These are phyloP conservation scores for Penicillium paradoxum DNA, from an alignment of 495 filamentous ascomycete genomes.

Conservation along the genomic window DNA sequence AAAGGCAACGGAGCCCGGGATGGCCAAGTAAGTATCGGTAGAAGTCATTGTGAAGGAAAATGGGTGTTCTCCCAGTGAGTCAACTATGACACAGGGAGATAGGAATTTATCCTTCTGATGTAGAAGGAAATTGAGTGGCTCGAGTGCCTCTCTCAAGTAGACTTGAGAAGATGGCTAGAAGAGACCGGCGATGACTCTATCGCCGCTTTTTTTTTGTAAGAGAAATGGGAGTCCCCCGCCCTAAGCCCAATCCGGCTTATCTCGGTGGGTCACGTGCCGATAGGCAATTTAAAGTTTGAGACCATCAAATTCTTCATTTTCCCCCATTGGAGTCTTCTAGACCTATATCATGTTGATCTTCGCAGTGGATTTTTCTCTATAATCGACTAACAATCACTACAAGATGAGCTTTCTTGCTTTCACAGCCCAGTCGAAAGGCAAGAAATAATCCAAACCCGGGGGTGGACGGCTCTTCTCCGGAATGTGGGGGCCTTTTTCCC, in stretches of 20 bases:
- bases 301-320: not conserved
- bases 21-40: conserved; percentile 39
- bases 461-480: not conserved
- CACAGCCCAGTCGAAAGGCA: not conserved
- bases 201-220: conserved; percentile 12
- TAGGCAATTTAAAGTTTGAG: conserved; percentile 4
- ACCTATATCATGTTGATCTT: conserved; percentile 36
- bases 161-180: conserved; percentile 23
- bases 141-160: conserved; percentile 27
- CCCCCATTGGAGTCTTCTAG: conserved; percentile 31
- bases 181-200: conserved; percentile 25
- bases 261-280: conserved; percentile 19
- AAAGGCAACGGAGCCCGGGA: conserved; percentile 50
- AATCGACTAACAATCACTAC: too few relatives aligned
- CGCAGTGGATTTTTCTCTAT: too few relatives aligned
- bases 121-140: conserved; percentile 22
- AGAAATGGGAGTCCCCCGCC: conserved; percentile 26
- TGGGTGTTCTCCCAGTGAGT: conserved; percentile 12
- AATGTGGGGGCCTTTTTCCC: too few relatives aligned
- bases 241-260: conserved; percentile 28
- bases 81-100: conserved; percentile 8
- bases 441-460: not conserved
- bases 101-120: conserved; percentile 14
- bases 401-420: too few relatives aligned
- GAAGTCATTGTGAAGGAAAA: conserved; percentile 30